Percentiles rank a stretch among this genome's conserved stretches.
Evolutionary conservation across 257 asterid species (phyloP).

Genomic region (Agastache rugosa): DNA sequence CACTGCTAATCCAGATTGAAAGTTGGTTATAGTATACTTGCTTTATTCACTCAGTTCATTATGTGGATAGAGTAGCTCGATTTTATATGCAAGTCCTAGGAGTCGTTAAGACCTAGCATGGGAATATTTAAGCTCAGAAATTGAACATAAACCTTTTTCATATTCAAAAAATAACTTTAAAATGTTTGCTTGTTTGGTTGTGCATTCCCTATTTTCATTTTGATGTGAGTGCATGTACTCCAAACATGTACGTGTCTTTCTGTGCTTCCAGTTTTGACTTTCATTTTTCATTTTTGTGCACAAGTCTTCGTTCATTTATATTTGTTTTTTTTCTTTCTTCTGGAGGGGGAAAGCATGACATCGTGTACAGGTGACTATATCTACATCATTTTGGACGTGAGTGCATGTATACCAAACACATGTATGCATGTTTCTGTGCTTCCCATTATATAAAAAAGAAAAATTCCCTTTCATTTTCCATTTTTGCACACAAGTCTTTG

Average conservation of each 20-base stretch:
- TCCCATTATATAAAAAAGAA: too few species aligned
- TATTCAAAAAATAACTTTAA: neutral
- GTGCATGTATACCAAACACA: neutral
- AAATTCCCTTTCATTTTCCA: neutral
- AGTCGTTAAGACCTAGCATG: too few species aligned
- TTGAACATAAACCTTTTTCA: neutral
- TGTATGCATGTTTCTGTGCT: neutral
- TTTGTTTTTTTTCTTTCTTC: neutral
- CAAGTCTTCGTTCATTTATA: neutral
- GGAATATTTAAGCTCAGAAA: too few species aligned
- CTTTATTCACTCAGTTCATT: neutral
- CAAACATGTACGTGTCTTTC: neutral
- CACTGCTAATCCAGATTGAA: conserved; percentile 22
- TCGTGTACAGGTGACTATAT: neutral
- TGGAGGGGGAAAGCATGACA: neutral
- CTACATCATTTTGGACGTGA: neutral
- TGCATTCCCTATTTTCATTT: neutral
- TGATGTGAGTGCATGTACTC: neutral
- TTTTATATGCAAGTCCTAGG: neutral
- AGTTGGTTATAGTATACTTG: conserved; percentile 11
- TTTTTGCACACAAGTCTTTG: neutral
- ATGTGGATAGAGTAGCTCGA: neutral
- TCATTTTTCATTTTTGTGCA: neutral
- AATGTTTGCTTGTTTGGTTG: neutral
- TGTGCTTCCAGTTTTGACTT: neutral